A percentile compares a stretch with the other conserved stretches of the same genome.
Conservation (phyloP, 2,329 filamentous ascomycete species). For the Dactylellina haptotyla region DNA sequence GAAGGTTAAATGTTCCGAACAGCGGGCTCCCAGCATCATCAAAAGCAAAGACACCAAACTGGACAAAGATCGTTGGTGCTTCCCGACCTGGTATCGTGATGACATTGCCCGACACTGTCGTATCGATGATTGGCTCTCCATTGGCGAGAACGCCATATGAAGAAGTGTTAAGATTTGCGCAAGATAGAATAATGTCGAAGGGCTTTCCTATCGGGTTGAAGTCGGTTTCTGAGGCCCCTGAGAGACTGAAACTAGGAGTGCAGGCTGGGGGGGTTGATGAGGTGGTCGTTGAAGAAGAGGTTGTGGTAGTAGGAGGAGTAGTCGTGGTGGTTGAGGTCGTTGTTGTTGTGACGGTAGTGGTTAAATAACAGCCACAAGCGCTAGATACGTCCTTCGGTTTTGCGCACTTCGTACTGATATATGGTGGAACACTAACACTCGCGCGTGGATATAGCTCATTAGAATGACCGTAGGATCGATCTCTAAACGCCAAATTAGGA, state of each 20-base stretch:
- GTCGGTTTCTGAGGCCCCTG: not conserved
- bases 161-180: not conserved
- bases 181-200: not conserved
- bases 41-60: not conserved
- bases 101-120: not conserved
- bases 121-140: not conserved
- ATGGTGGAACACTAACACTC: no score
- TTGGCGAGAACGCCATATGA: not conserved
- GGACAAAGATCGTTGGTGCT: not conserved
- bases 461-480: no score
- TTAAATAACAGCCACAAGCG: no score
- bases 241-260: not conserved
- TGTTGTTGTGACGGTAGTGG: slow-evolving; percentile 1
- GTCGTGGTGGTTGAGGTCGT: not conserved
- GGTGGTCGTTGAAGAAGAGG: no score
- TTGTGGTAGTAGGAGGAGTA: not conserved
- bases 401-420: no score
- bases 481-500: no score
- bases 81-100: not conserved
- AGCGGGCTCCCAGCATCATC: not conserved
- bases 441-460: no score
- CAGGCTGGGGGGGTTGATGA: not conserved
- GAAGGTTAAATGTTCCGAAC: not conserved
- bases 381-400: no score
- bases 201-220: not conserved